A percentile compares a stretch with the other conserved stretches of the same genome.
Conservation (phyloP, 306 rosid species). For the Quercus gilva region DNA sequence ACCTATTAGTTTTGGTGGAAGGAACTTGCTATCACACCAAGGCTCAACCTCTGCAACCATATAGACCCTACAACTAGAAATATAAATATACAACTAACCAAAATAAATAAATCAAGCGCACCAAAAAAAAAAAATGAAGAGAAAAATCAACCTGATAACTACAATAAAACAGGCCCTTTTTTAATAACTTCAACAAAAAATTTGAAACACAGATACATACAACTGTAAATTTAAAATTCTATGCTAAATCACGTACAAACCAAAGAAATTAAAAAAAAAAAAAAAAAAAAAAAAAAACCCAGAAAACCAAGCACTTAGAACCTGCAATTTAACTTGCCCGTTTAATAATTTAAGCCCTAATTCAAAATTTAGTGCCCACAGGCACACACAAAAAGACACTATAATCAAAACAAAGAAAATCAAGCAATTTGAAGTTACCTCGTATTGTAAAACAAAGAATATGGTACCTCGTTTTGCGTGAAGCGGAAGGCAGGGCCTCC, state of each 20-base stretch:
- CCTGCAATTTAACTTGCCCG: background rate
- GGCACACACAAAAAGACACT: background rate
- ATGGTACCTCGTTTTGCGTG: slow-evolving; percentile 63
- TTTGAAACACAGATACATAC: background rate
- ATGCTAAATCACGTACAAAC: background rate
- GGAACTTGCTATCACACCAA: too few species aligned
- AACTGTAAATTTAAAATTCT: background rate
- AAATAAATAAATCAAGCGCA: background rate
- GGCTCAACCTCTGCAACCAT: too few species aligned
- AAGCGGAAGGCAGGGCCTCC: slow-evolving; percentile 99
- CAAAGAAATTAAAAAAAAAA: background rate
- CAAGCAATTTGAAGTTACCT: background rate
- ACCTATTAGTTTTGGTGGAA: too few species aligned
- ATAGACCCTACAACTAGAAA: too few species aligned
- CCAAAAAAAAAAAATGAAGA: background rate
- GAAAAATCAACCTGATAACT: background rate
- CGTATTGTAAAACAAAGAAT: background rate
- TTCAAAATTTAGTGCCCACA: background rate
- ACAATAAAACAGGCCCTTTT: background rate
- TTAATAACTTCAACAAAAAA: background rate
- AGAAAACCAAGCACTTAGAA: background rate
- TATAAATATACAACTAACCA: background rate
- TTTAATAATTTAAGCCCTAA: background rate
- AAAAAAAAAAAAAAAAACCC: background rate
- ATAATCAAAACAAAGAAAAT: background rate